Conservation (phyloP, 345 rosid species). For the Moricandia arvensis region DNA sequence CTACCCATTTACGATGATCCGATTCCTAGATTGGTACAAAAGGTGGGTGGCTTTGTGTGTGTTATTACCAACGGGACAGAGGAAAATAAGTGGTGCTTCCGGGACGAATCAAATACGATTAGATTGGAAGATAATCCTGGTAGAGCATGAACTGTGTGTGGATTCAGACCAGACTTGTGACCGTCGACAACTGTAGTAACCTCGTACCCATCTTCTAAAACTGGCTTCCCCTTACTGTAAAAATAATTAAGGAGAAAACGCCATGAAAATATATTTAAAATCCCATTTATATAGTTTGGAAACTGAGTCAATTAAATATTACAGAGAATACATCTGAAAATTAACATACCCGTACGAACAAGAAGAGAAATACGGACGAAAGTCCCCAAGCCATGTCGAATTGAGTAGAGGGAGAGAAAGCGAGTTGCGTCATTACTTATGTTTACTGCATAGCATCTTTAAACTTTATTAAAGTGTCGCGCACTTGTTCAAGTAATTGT, state of each 20-base stretch:
- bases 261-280: no score
- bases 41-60: neutral
- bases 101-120: conserved; percentile 47
- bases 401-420: conserved; percentile 4
- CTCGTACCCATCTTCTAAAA: conserved; percentile 60
- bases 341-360: no score
- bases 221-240: neutral
- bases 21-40: neutral
- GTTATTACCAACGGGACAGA: conserved; percentile 43
- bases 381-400: neutral
- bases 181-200: conserved; percentile 61
- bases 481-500: neutral
- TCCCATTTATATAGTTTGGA: no score
- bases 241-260: no score
- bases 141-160: conserved; percentile 40
- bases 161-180: conserved; percentile 47
- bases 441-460: conserved; percentile 21
- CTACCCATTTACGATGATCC: neutral
- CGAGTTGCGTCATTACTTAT: conserved; percentile 5
- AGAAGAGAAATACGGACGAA: no score
- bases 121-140: conserved; percentile 49
- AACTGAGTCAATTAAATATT: no score
- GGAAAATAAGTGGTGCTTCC: conserved; percentile 49
- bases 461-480: neutral
- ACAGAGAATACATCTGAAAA: no score